These are phyloP conservation scores for Triticum monococcum DNA, from an alignment of 176 grass and related monocot genomes.

Conservation along the genomic window DNA sequence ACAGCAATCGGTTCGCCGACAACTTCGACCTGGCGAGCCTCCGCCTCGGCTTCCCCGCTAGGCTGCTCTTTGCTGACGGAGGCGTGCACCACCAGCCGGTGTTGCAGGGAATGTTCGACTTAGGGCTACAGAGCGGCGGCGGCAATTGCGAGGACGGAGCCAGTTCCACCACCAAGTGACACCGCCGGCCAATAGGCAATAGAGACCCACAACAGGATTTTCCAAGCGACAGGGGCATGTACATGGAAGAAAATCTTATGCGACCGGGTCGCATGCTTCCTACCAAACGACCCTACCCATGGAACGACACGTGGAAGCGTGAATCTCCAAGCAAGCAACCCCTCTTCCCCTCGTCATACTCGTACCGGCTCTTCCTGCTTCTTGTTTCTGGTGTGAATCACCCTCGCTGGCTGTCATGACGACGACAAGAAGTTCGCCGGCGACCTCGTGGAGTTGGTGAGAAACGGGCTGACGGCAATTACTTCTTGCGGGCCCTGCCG, in stretches of 20 bases:
- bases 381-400: too few species aligned
- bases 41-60: background rate
- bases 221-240: background rate
- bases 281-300: too few species aligned
- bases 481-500: too few species aligned
- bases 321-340: too few species aligned
- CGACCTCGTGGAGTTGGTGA: too few species aligned
- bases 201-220: background rate
- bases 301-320: too few species aligned
- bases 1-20: background rate
- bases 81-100: background rate
- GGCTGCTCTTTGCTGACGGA: background rate
- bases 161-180: background rate
- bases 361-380: too few species aligned
- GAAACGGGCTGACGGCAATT: too few species aligned
- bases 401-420: too few species aligned
- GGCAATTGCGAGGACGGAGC: background rate
- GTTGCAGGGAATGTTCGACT: conserved; percentile 15
- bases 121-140: conserved; percentile 16
- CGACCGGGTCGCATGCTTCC: too few species aligned
- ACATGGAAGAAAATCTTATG: background rate
- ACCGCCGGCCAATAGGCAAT: background rate
- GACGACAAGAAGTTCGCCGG: too few species aligned
- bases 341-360: too few species aligned
- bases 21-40: background rate